These are phyloP conservation scores for Scedosporium dehoogii DNA, from an alignment of 2,329 filamentous ascomycete species.

Conservation along the genomic window DNA sequence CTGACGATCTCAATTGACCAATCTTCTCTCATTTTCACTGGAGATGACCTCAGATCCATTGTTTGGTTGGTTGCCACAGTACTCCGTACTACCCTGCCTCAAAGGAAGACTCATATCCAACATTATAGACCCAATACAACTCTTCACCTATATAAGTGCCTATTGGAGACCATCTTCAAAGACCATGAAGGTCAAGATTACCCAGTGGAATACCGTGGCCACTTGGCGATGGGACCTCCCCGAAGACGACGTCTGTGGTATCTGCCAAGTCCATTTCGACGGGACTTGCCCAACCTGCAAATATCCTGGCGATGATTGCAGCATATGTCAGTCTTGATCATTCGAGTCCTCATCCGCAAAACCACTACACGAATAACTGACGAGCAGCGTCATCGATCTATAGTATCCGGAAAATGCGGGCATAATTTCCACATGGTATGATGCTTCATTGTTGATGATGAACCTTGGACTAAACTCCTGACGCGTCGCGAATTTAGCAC, in stretches of 20 bases:
- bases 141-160: too few relatives aligned
- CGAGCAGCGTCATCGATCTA: not conserved
- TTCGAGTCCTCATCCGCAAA: not conserved
- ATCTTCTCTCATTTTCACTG: too few relatives aligned
- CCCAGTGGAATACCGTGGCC: slow-evolving; percentile 85
- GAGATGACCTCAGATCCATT: too few relatives aligned
- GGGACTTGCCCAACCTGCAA: slow-evolving; percentile 97
- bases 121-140: too few relatives aligned
- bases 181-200: slow-evolving; percentile 88
- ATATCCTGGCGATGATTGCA: slow-evolving; percentile 93
- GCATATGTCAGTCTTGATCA: slow-evolving; percentile 56
- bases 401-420: slow-evolving; percentile 92
- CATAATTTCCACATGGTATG: slow-evolving; percentile 95
- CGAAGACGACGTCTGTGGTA: slow-evolving; percentile 95
- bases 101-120: too few relatives aligned
- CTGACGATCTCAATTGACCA: not conserved
- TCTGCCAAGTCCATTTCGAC: slow-evolving; percentile 96
- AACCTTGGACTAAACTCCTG: slow-evolving; percentile 8
- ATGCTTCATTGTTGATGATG: not conserved
- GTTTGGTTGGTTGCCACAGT: too few relatives aligned
- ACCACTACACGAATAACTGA: slow-evolving; percentile 4
- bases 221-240: slow-evolving; percentile 98
- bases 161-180: not conserved
- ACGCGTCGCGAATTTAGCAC: slow-evolving; percentile 46
- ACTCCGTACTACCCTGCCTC: too few relatives aligned